Evolutionary conservation across 768 basidiomycete species (phyloP).

Genomic region (Tricholomella constricta): DNA sequence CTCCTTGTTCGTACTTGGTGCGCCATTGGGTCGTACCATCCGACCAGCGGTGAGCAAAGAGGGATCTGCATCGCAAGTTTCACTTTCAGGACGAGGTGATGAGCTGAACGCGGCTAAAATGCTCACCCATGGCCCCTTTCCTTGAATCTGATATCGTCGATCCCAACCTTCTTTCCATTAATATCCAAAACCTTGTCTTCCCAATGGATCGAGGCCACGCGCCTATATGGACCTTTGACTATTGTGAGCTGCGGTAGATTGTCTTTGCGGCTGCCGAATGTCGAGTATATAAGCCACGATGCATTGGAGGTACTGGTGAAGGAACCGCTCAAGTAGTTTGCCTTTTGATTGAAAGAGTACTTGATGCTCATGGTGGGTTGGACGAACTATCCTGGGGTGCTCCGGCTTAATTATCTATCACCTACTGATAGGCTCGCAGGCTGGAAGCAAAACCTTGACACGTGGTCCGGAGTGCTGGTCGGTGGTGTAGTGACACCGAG

Average conservation of each 20-base stretch:
- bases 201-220: constrained; percentile 1
- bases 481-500: no score
- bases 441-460: no score
- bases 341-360: constrained; percentile 1
- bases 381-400: no score
- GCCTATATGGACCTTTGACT: not conserved
- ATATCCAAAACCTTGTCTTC: not conserved
- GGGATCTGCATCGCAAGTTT: no score
- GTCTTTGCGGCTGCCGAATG: not conserved
- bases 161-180: not conserved
- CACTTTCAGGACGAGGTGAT: no score
- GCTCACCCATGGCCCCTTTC: not conserved
- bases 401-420: no score
- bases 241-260: not conserved
- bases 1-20: constrained; percentile 1
- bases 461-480: no score
- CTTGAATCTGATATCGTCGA: not conserved
- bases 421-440: no score
- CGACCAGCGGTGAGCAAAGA: constrained; percentile 5
- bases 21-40: constrained; percentile 2
- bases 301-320: not conserved
- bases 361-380: not conserved
- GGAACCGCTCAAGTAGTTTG: not conserved
- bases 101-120: no score
- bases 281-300: not conserved